Evolutionary conservation across 192 early-diverging fungal genomes (phyloP).

Genomic region (Linnemannia zychae): DNA sequence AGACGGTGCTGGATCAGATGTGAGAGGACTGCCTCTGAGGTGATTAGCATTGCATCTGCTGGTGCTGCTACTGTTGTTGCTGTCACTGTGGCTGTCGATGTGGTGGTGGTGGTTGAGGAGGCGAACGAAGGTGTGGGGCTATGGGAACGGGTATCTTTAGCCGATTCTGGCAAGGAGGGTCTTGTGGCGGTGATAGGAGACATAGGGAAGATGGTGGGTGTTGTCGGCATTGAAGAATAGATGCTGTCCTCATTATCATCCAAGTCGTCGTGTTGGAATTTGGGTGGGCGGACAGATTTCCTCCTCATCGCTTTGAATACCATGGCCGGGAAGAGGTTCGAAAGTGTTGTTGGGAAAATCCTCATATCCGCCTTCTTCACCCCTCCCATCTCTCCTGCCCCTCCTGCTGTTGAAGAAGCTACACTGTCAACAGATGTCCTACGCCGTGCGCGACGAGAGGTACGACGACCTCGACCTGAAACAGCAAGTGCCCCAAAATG

Average conservation of each 20-base stretch:
- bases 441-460: no score
- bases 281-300: conserved; percentile 31
- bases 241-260: neutral
- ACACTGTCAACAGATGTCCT: no score
- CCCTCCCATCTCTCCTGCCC: neutral
- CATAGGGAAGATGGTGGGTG: conserved; percentile 5
- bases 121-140: neutral
- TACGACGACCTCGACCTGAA: conserved; percentile 20
- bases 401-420: no score
- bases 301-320: conserved; percentile 43
- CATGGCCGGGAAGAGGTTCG: conserved; percentile 39
- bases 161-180: neutral
- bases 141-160: neutral
- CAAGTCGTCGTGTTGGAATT: conserved; percentile 41
- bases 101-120: conserved; percentile 1
- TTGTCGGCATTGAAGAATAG: neutral
- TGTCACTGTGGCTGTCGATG: neutral
- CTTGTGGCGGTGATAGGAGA: neutral
- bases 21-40: conserved; percentile 16
- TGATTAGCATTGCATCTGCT: conserved; percentile 28
- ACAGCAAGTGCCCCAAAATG: conserved; percentile 38
- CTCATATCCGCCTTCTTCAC: neutral
- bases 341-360: conserved; percentile 40
- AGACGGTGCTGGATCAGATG: conserved; percentile 23
- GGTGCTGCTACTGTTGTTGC: neutral